Base-by-base conservation (phyloP, 192 early-diverging fungal species). In the Geranomyces michiganensis region DNA sequence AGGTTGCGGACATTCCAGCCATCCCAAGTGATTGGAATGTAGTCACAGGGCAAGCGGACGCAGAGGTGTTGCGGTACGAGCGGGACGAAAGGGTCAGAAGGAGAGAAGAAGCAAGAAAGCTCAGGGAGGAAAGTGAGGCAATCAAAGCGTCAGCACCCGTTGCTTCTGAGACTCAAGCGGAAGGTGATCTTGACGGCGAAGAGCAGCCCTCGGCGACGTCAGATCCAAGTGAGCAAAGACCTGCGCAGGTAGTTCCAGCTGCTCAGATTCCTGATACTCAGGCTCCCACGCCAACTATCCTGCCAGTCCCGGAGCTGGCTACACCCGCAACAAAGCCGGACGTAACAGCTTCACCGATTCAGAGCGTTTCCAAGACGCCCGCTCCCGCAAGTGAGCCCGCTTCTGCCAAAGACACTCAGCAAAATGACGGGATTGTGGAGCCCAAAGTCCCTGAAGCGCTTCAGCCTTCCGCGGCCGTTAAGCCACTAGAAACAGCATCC, bases 21-120 rank as follows among this genome's bases (percentile, higher is more conserved):
- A n/a, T 65, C 6, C 64, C 64, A 21, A 41, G 43, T 0, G 64
- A 43, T 21, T 65, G 64, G 64, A 65, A 65, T n/a, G 30, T 65
- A 7, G 64, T 44, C 10, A 47, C 33, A 0, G 17, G 64, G 10
- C 41, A n/a, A n/a, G 64, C 64, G 9, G 64, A 65, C 31, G 21
- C 45, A 13, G 6, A 65, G 30, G 21, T 48, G 22, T 22, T 65
- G 41, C 41, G 64, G 13, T 22, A 24, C 26, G 64, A 65, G 5
- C 21, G 64, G 41, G 61, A 62, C 24, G 41, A 27, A 10, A 31
- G 61, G 13, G 41, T 36, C 19, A 31, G 24, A 10, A 31, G 32
- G 10, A 62, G 61, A n/a, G 41, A 21, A 27, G 61, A 31, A 0
- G 51, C 51, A n/a, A 27, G 26, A 27, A 27, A 55, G 51, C 3